Percentiles rank a stretch among this genome's conserved stretches.
Evolutionary conservation across 257 asterid genomes (phyloP).

Genomic region (Solanum peruvianum): DNA sequence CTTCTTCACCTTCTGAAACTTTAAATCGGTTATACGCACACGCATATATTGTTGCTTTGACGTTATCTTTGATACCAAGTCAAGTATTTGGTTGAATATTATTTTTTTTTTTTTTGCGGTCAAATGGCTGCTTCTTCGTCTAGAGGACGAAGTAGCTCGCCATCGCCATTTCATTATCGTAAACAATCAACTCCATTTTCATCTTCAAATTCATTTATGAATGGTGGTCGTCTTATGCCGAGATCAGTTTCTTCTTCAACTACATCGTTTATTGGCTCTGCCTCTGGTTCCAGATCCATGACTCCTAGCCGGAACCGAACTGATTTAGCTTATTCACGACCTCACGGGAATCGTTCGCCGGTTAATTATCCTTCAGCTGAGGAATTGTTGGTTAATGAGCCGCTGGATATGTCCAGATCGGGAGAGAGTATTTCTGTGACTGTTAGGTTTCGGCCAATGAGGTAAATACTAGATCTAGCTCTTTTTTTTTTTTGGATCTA

Average conservation of each 20-base stretch:
- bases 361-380: slow-evolving; percentile 55
- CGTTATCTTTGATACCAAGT: neutral
- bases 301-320: slow-evolving; percentile 32
- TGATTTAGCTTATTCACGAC: slow-evolving; percentile 23
- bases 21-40: neutral
- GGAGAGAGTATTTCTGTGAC: slow-evolving; percentile 94
- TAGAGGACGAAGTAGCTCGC: slow-evolving; percentile 85
- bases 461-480: neutral
- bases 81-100: neutral
- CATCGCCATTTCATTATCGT: slow-evolving; percentile 49
- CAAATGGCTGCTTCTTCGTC: slow-evolving; percentile 87
- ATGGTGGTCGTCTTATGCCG: slow-evolving; percentile 50
- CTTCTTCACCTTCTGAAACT: slow-evolving; percentile 15
- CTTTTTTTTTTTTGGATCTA: neutral
- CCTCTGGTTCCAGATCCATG: slow-evolving; percentile 72
- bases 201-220: slow-evolving; percentile 76
- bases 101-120: neutral
- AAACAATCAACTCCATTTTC: slow-evolving; percentile 65
- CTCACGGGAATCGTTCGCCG: slow-evolving; percentile 32
- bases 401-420: slow-evolving; percentile 57
- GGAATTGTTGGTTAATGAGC: slow-evolving; percentile 55
- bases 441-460: slow-evolving; percentile 54
- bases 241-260: slow-evolving; percentile 58
- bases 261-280: slow-evolving; percentile 50
- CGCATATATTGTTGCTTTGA: neutral